phyloP scores from a whole-genome alignment of 495 filamentous ascomycete genomes.

The Penicilliopsis zonata region DNA sequence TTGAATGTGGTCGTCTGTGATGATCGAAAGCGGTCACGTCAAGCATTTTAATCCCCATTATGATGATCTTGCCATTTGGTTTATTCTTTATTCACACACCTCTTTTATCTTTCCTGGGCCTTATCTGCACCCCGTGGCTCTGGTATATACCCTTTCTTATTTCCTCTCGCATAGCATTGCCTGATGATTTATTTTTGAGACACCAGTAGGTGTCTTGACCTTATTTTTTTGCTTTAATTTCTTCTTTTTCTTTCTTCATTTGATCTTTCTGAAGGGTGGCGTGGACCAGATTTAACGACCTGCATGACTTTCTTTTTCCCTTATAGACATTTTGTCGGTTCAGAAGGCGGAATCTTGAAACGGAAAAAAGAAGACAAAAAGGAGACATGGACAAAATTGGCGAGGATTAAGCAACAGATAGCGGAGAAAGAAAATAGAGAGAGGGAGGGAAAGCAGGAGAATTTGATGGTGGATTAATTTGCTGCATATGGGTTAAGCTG shows the following conservation, averaged over 20 bases:
- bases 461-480: neutral
- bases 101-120: too few relatives aligned
- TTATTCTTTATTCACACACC: too few relatives aligned
- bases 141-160: slow-evolving; percentile 23
- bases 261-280: slow-evolving; percentile 11
- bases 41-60: too few relatives aligned
- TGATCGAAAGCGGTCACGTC: too few relatives aligned
- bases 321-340: slow-evolving; percentile 3
- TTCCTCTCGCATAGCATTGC: slow-evolving; percentile 21
- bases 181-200: slow-evolving; percentile 8
- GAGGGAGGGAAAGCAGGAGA: neutral
- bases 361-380: neutral
- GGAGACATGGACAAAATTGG: neutral
- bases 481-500: neutral
- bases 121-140: too few relatives aligned
- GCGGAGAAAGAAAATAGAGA: too few relatives aligned
- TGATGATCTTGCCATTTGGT: too few relatives aligned
- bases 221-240: slow-evolving; percentile 5
- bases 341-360: neutral
- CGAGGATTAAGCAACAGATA: too few relatives aligned
- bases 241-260: slow-evolving; percentile 8
- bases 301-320: slow-evolving; percentile 30
- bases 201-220: slow-evolving; percentile 8
- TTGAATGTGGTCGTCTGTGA: too few relatives aligned
- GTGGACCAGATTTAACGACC: slow-evolving; percentile 23